Percentiles rank a stretch among this genome's conserved stretches.
Conservation (phyloP, 441 rosid species). For the Metrosideros polymorpha region DNA sequence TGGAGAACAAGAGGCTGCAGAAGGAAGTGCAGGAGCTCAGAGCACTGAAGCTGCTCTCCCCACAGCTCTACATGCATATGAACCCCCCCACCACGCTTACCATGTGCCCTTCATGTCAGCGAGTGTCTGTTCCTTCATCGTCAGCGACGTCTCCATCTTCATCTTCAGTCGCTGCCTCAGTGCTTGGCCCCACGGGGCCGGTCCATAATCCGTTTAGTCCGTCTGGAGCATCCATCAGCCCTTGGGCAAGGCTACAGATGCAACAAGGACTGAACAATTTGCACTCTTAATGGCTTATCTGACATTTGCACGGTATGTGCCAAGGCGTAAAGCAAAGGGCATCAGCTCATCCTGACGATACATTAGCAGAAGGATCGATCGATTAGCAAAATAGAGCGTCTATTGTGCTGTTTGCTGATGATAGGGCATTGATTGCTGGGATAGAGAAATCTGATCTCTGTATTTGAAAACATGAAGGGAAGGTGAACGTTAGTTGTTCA, state of each 20-base stretch:
- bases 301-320: not conserved
- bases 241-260: not conserved
- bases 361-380: not conserved
- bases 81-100: slow-evolving; percentile 32
- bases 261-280: not conserved
- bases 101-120: slow-evolving; percentile 35
- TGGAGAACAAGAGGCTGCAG: slow-evolving; percentile 21
- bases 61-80: slow-evolving; percentile 22
- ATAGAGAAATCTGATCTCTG: not conserved
- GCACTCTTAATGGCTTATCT: not conserved
- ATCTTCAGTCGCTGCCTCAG: not conserved
- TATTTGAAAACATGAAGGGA: not conserved
- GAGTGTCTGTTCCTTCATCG: not conserved
- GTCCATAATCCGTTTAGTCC: not conserved
- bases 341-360: not conserved
- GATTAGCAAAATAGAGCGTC: not conserved
- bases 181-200: not conserved
- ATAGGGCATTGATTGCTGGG: not conserved
- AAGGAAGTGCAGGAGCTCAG: slow-evolving; percentile 26
- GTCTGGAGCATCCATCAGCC: not conserved
- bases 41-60: slow-evolving; percentile 15
- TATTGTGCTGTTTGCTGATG: not conserved
- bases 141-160: not conserved
- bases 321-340: not conserved
- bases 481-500: not conserved